Base-by-base conservation (phyloP, 2,329 filamentous ascomycete species). In the Pyrenophora tritici-repentis region DNA sequence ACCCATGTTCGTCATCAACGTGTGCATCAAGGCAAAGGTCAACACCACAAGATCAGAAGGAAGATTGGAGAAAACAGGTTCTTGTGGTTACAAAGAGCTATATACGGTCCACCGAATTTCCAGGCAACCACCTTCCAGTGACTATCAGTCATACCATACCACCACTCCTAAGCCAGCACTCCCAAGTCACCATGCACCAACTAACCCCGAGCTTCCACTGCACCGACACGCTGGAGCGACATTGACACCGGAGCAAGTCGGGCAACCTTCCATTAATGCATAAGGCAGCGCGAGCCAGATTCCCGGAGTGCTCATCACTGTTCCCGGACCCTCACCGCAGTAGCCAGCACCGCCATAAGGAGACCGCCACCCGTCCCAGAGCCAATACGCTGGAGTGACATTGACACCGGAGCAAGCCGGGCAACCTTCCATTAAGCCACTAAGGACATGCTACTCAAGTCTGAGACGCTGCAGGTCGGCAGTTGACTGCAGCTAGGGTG, bases 211-310 rank as follows among this genome's bases (percentile, higher is more conserved):
- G 55, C 53, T 39, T 58, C 53, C 49, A 56, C 47, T 56, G 46
- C 55, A 56, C 53, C 40, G 37, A 49, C 46, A 53, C 52, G 53
- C 55, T 52, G 51, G 44, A 57, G 55, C 46, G 51, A 55, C 51
- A 50, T 52, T 37, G 18, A 29, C 39, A 49, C 47, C 42, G 42
- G 46, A 35, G 42, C 34, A 46, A 39, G 40, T 37, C 47, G 24
- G 47, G 44, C 34, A 42, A 55, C 47, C 44, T 57, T 57, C 47
- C 47, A 55, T 50, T 50, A 26, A 55, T 47, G 39, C 51, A 29
- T 41, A 40, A 34, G 42, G 45, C 42, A 49, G 46, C 40, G 46
- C 55, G 46, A 56, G 40, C 33, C 14, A 47, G 52, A 50, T 55
- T 50, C 46, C 40, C 36, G 46, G 48, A 50, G 45, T 24, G 33